Conservation (phyloP, 331 rosid species). For the Acacia concinna region DNA sequence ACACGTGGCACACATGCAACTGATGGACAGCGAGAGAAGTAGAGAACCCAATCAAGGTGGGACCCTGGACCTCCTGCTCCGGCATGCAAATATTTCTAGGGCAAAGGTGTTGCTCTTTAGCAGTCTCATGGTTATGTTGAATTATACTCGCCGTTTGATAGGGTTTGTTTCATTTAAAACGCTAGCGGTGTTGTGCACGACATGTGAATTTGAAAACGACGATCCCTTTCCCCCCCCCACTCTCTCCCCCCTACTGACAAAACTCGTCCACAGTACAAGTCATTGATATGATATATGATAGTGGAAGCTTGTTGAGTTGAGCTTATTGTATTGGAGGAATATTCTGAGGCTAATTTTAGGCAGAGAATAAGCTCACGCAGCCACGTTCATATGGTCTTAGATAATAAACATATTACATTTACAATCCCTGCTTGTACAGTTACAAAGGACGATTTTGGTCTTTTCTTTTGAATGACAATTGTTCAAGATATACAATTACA, state of each 20-base stretch:
- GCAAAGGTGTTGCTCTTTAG: neutral
- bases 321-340: neutral
- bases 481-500: neutral
- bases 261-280: neutral
- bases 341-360: neutral
- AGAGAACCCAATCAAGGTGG: neutral
- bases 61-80: neutral
- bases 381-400: neutral
- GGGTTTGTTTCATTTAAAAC: neutral
- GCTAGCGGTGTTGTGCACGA: neutral
- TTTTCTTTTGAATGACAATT: too few species aligned
- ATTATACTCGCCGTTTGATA: slow-evolving; percentile 11
- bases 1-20: slow-evolving; percentile 52
- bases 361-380: neutral
- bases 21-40: neutral
- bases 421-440: too few species aligned
- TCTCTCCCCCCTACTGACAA: neutral
- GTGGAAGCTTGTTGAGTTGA: neutral
- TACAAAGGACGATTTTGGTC: too few species aligned
- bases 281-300: neutral
- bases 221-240: neutral
- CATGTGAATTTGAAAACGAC: slow-evolving; percentile 11
- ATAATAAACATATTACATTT: neutral
- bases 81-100: neutral
- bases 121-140: neutral